These are phyloP conservation scores for Scutellaria baicalensis DNA, from an alignment of 257 asterid species.

Conservation along the genomic window DNA sequence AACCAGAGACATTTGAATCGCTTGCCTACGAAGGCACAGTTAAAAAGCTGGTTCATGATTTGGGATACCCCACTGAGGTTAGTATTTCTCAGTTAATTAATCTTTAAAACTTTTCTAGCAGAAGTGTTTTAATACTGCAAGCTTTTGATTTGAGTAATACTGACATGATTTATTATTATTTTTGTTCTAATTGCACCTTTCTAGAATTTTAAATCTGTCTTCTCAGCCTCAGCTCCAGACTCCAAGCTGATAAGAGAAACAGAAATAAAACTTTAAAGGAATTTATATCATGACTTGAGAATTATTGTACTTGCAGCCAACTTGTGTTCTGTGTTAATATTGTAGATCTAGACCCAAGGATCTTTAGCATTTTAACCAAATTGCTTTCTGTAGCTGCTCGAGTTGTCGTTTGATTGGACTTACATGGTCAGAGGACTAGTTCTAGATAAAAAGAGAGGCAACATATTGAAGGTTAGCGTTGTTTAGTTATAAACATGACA, in stretches of 20 bases:
- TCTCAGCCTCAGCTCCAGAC: not conserved
- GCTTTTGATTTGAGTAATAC: not conserved
- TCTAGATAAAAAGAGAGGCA: constrained; percentile 92
- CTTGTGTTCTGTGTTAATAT: constrained; percentile 4
- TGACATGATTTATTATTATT: not conserved
- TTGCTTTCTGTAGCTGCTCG: constrained; percentile 55
- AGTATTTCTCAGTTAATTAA: constrained; percentile 6
- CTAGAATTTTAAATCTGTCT: not conserved
- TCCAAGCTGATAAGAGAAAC: not conserved
- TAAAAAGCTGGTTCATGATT: constrained; percentile 74
- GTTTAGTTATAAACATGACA: not conserved
- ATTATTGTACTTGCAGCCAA: not conserved
- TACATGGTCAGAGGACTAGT: constrained; percentile 99
- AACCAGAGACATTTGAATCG: constrained; percentile 88
- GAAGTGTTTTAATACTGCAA: constrained; percentile 13
- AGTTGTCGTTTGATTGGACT: constrained; percentile 83
- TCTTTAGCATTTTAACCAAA: constrained; percentile 14
- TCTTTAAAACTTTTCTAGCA: not conserved
- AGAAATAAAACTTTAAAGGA: not conserved
- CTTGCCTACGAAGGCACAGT: constrained; percentile 93
- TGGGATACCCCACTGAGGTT: constrained; percentile 91
- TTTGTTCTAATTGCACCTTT: not conserved
- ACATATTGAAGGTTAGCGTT: constrained; percentile 76
- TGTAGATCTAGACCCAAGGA: constrained; percentile 6
- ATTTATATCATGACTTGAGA: not conserved